Evolutionary conservation across 2,329 filamentous ascomycete species (phyloP), one percentile per base, ranked within the genome.

Genomic region (Paraconiothyrium sp.): DNA sequence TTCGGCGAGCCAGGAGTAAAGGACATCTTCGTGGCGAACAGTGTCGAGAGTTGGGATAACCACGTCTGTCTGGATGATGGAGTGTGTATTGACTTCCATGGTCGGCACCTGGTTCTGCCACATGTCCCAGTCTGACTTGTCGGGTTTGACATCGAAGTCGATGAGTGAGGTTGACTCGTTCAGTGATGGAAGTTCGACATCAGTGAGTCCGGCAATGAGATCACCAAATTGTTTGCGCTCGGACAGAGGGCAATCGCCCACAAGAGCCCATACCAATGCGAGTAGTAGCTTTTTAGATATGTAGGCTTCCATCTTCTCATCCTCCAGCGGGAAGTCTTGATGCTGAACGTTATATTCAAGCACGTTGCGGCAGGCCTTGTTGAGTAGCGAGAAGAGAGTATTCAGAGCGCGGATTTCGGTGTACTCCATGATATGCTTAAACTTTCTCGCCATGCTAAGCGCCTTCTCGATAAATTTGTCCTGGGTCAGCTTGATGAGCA

Each of bases 1-100:
- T 78, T 99, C 95, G 16, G 96, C 95, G 48, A 99, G 88, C 95
- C 95, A 99, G 3, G 96, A 99, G 83, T 99, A 99, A 16, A 99
- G 85, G n/a, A 99, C 92, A 80, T 98, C 95, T 79, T 99, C 95
- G 72, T 99, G 95, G 34, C 95, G 92, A 48, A 99, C 91, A 32
- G 96, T 99, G 77, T 99, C 95, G 54, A 99, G 84, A 0, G 95
- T 99, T 1, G 95, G 96, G 73, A 99, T 99, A 64, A 99, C 95
- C 44, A 98, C 92, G 78, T 99, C 96, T 1, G 96, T 99, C 78
- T 99, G 94, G 0, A 92, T 97, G 73, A 99, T 91, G 5, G 94
- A 97, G 78, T 99, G 96, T 0, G 96, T 99, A 77, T 99, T 98
- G 79, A 99, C 92, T 78, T 99, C 96, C 60, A 99, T 91, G 11